Conservation (phyloP, 2,329 filamentous ascomycete species). For the Clonostachys byssicola region DNA sequence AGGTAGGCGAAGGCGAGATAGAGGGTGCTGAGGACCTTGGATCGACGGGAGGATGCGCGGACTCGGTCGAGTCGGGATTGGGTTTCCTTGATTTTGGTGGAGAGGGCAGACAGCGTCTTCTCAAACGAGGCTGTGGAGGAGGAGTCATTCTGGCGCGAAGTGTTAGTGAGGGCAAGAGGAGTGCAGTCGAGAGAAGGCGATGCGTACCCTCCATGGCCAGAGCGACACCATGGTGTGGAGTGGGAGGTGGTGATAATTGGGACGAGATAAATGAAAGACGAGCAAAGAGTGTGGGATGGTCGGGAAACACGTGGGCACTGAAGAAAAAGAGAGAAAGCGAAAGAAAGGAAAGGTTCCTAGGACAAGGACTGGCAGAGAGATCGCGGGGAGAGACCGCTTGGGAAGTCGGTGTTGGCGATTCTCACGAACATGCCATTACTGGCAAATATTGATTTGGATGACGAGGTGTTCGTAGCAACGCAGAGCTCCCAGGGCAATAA, state of each 20-base stretch:
- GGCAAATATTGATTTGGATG: too few species aligned
- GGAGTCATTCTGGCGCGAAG: constrained; percentile 59
- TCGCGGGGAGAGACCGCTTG: too few species aligned
- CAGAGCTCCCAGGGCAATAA: too few species aligned
- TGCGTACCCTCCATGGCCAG: constrained; percentile 76
- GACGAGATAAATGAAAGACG: neutral
- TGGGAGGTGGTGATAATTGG: neutral
- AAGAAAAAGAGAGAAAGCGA: neutral
- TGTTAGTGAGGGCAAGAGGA: neutral
- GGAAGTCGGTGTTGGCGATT: too few species aligned
- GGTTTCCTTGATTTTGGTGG: constrained; percentile 74
- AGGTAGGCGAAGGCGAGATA: constrained; percentile 91
- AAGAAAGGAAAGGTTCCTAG: too few species aligned
- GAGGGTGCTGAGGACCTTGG: constrained; percentile 82
- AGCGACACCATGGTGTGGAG: constrained; percentile 65
- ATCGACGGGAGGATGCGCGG: constrained; percentile 68
- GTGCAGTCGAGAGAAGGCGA: neutral
- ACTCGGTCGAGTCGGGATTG: constrained; percentile 70
- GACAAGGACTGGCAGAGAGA: too few species aligned
- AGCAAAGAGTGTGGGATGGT: neutral
- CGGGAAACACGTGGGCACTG: neutral
- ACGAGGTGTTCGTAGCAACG: too few species aligned
- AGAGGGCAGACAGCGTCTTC: constrained; percentile 79
- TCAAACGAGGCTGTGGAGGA: constrained; percentile 90
- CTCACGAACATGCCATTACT: too few species aligned